Percentiles rank a stretch among this genome's conserved stretches.
Evolutionary conservation across 768 basidiomycete genomes (phyloP).

Genomic region (Dacryopinax primogenitus): DNA sequence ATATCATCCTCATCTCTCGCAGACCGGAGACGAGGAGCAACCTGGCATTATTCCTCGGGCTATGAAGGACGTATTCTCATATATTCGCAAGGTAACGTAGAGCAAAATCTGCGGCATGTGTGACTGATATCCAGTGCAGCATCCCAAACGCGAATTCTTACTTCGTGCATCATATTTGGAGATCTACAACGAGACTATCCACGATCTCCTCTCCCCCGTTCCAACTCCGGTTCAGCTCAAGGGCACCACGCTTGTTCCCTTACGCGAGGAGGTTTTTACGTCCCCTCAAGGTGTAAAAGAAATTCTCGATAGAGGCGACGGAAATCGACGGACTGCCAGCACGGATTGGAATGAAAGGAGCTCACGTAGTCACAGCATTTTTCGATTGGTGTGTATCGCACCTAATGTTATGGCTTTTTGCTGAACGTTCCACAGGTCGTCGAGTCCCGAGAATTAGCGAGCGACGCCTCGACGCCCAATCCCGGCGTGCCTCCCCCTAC

Average conservation of each 20-base stretch:
- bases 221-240: slow-evolving; percentile 54
- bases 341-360: slow-evolving; percentile 99
- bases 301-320: slow-evolving; percentile 73
- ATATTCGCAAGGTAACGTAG: slow-evolving; percentile 42
- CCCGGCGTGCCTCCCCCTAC: slow-evolving; percentile 29
- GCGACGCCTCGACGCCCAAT: slow-evolving; percentile 6
- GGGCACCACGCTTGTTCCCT: slow-evolving; percentile 58
- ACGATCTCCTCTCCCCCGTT: slow-evolving; percentile 59
- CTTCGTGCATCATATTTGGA: slow-evolving; percentile 92
- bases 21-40: slow-evolving; percentile 66
- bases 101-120: not conserved
- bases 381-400: slow-evolving; percentile 52
- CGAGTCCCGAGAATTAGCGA: slow-evolving; percentile 62
- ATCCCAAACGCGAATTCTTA: slow-evolving; percentile 76
- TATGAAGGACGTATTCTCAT: slow-evolving; percentile 80
- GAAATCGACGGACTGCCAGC: slow-evolving; percentile 75
- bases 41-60: slow-evolving; percentile 92
- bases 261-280: slow-evolving; percentile 89
- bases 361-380: slow-evolving; percentile 88
- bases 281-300: slow-evolving; percentile 74
- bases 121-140: slow-evolving; percentile 22
- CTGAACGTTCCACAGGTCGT: slow-evolving; percentile 31
- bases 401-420: not conserved
- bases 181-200: slow-evolving; percentile 87
- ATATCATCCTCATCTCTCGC: slow-evolving; percentile 13